Evolutionary conservation across 345 rosid species (phyloP).

Genomic region (Euphorbia peplus): DNA sequence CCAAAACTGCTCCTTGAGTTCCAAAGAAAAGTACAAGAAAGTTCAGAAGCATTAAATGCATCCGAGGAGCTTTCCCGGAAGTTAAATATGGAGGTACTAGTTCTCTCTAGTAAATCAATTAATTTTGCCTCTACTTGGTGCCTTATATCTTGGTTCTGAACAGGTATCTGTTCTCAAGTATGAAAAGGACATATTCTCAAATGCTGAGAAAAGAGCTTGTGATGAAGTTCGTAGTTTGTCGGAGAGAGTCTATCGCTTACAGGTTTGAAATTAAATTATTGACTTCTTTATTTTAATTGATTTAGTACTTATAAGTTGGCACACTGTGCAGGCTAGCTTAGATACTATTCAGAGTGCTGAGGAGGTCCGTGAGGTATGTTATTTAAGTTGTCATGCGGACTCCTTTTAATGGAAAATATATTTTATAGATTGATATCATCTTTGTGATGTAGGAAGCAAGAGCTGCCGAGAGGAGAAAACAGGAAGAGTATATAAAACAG

Average conservation of each 20-base stretch:
- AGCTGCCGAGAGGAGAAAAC: conserved; percentile 75
- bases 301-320: conserved; percentile 24
- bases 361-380: conserved; percentile 82
- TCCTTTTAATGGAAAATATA: neutral
- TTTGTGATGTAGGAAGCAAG: conserved; percentile 59
- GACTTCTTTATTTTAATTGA: conserved; percentile 1
- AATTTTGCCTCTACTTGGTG: conserved; percentile 10
- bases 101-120: conserved; percentile 3
- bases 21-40: conserved; percentile 77
- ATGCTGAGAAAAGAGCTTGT: conserved; percentile 88
- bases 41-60: conserved; percentile 59
- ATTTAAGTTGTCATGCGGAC: neutral
- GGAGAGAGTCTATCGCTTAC: conserved; percentile 74
- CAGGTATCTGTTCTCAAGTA: conserved; percentile 71
- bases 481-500: conserved; percentile 65
- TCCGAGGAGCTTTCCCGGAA: conserved; percentile 80
- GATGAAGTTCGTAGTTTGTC: conserved; percentile 84
- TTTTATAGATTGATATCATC: neutral
- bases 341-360: conserved; percentile 82
- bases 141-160: conserved; percentile 12
- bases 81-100: conserved; percentile 73
- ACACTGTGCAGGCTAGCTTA: conserved; percentile 66
- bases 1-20: conserved; percentile 74
- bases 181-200: conserved; percentile 72
- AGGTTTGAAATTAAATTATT: conserved; percentile 42